Base-by-base conservation (phyloP, 140 eudicot species). In the Oenanthe javanica region DNA sequence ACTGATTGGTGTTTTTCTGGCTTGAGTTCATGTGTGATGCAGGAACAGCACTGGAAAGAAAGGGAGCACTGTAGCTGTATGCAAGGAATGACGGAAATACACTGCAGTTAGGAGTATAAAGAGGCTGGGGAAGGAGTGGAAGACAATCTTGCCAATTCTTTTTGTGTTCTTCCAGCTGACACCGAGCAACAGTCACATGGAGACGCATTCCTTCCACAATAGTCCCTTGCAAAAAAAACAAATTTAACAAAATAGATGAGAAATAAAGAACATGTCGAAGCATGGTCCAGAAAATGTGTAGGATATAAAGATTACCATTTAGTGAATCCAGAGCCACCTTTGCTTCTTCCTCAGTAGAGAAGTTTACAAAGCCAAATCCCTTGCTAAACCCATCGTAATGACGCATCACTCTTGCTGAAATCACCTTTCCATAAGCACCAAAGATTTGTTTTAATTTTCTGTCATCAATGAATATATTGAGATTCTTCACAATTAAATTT, bases 401-500 rank as follows among this genome's bases (percentile, higher is more conserved):
- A n/a, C 83, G 72, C 55, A 88, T 81, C 77, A 89, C 89, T 83
- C 77, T 89, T 4, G 84, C 80, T 16, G 84, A 89, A 70, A 57
- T 76, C 73, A 89, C 88, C 64, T 64, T 38, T 45, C 92, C 92
- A 57, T 51, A 86, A 70, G 81, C 73, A 54, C 88, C 82, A 83
- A 89, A 89, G 50, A 84, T 71, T 75, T 80, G 66, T 31, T 77
- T 64, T 31, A 89, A 81, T 61, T 77, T 75, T 12, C 63, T 77
- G 70, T 84, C 90, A 12, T 85, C 84, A 19, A 89, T 79, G 38
- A 72, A 83, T 55, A 52, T 25, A 45, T 77, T 72, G 63, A 89
- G 92, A 78, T 86, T 84, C 54, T 75, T 75, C 69, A 86, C 88
- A 79, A 61, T 75, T n/a, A 86, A 88, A 48, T 86, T 84, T 25